A percentile compares a stretch with the other conserved stretches of the same genome.
Conservation (phyloP, 371 early-diverging fungal species). For the Funneliformis caledonium region DNA sequence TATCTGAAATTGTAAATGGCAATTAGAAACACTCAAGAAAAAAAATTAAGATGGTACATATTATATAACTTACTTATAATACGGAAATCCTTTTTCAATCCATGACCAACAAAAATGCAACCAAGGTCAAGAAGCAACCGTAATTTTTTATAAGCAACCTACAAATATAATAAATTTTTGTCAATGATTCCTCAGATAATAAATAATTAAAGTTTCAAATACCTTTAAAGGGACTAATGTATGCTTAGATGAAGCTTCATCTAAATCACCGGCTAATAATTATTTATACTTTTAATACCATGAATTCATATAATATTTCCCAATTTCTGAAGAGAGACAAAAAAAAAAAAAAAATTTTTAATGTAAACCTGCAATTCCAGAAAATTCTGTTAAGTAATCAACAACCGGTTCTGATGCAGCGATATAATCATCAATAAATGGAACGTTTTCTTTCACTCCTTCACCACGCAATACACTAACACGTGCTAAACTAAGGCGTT, state of each 20-base stretch:
- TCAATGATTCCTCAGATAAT: neutral
- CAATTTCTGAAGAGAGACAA: neutral
- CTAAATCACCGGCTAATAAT: conserved; percentile 74
- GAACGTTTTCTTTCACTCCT: conserved; percentile 70
- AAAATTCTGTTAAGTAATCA: conserved; percentile 90
- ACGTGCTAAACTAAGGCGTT: conserved; percentile 81
- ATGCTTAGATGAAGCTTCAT: conserved; percentile 68
- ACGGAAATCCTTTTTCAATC: conserved; percentile 91
- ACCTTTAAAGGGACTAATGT: conserved; percentile 87
- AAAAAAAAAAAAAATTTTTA: neutral
- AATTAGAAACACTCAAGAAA: neutral
- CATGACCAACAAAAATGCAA: conserved; percentile 93
- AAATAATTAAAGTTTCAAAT: neutral
- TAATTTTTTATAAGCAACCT: conserved; percentile 80
- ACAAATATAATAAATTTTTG: neutral
- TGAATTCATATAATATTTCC: neutral
- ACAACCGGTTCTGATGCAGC: conserved; percentile 80
- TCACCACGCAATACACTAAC: conserved; percentile 88
- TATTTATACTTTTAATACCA: conserved; percentile 5
- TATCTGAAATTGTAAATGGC: conserved; percentile 53
- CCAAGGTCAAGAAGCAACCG: conserved; percentile 86
- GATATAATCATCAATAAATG: conserved; percentile 97
- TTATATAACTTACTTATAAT: conserved; percentile 69
- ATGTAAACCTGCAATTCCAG: conserved; percentile 76
- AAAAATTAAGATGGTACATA: conserved; percentile 21